Conservation (phyloP, 352 stramenopile species). For the Pythium guiyangense region DNA sequence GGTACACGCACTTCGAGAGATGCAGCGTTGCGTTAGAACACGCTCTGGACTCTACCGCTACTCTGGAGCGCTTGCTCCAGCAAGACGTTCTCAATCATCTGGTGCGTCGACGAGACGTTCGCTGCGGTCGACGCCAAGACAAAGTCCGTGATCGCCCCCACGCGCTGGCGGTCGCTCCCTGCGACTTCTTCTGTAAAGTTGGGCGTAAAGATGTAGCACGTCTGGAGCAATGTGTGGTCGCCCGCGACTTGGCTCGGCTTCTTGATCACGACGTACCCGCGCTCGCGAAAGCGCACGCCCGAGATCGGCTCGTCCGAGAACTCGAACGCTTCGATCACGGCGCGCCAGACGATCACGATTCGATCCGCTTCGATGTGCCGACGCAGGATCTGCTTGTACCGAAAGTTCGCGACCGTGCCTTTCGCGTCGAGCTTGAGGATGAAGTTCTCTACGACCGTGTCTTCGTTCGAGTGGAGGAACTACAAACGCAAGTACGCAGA, state of each 20-base stretch:
- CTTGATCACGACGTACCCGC: constrained; percentile 55
- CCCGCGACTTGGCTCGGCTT: constrained; percentile 13
- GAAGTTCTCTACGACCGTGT: constrained; percentile 61
- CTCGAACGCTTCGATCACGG: constrained; percentile 50
- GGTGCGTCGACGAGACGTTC: constrained; percentile 20
- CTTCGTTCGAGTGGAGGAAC: constrained; percentile 20
- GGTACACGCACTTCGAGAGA: too few species aligned
- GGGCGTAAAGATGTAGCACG: constrained; percentile 45
- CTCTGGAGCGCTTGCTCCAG: not conserved
- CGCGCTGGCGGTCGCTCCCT: constrained; percentile 12
- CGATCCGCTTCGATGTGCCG: constrained; percentile 53
- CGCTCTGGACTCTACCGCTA: not conserved
- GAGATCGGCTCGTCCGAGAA: constrained; percentile 41
- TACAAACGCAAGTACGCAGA: too few species aligned
- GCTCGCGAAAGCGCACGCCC: constrained; percentile 54
- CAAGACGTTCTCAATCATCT: constrained; percentile 52
- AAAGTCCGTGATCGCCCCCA: constrained; percentile 38
- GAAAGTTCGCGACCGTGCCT: constrained; percentile 41
- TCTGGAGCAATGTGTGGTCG: constrained; percentile 30
- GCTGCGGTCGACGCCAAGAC: constrained; percentile 30
- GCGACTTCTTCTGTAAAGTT: constrained; percentile 6
- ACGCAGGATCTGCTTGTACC: constrained; percentile 54
- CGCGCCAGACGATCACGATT: constrained; percentile 58
- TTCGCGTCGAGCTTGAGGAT: constrained; percentile 47
- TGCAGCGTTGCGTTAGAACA: too few species aligned